A percentile compares a stretch with the other conserved stretches of the same genome.
These are phyloP conservation scores for Phytopythium helicoides DNA, from an alignment of 352 stramenopile genomes.

Conservation along the genomic window DNA sequence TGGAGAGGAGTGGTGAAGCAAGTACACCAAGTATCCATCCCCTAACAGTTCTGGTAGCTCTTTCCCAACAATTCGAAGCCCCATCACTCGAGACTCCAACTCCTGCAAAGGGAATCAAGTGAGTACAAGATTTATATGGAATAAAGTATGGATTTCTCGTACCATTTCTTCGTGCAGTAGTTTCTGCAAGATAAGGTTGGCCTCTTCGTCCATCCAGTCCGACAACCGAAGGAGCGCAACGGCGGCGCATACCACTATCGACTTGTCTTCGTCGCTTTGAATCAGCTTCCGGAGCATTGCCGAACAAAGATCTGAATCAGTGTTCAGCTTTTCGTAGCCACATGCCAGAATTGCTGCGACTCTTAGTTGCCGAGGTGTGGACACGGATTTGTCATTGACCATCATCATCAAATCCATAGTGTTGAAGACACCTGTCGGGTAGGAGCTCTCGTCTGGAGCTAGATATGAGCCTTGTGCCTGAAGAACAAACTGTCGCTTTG, in stretches of 20 bases:
- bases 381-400: slow-evolving; percentile 62
- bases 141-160: not conserved
- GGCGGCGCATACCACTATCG: slow-evolving; percentile 64
- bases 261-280: slow-evolving; percentile 63
- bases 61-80: slow-evolving; percentile 79
- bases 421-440: slow-evolving; percentile 69
- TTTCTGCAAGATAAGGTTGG: slow-evolving; percentile 73
- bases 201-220: slow-evolving; percentile 87
- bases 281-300: slow-evolving; percentile 67
- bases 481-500: slow-evolving; percentile 64
- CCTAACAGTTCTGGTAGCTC: slow-evolving; percentile 78
- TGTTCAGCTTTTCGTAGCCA: slow-evolving; percentile 71
- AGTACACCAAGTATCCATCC: slow-evolving; percentile 82
- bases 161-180: slow-evolving; percentile 80
- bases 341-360: slow-evolving; percentile 75
- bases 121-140: not conserved
- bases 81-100: slow-evolving; percentile 68
- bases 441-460: slow-evolving; percentile 44
- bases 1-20: slow-evolving; percentile 70
- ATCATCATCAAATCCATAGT: slow-evolving; percentile 86
- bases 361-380: slow-evolving; percentile 55
- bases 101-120: slow-evolving; percentile 20
- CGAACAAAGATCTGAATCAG: slow-evolving; percentile 53
- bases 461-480: slow-evolving; percentile 65
- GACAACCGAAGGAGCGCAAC: slow-evolving; percentile 71